Evolutionary conservation across 495 filamentous ascomycete genomes (phyloP), one percentile per base, ranked within the genome.

Genomic region (Apiosordaria backusii): DNA sequence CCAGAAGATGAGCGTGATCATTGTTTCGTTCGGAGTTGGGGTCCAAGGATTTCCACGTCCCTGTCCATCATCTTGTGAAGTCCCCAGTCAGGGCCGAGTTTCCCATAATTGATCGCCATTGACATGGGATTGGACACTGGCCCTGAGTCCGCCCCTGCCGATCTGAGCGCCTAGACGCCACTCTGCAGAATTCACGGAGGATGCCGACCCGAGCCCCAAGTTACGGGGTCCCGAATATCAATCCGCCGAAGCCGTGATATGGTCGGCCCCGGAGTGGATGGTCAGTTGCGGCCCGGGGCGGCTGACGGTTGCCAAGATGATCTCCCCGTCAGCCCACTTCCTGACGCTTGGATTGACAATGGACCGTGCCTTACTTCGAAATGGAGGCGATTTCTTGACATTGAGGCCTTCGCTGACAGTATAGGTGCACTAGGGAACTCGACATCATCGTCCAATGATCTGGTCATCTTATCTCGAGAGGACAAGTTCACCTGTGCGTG

Each of bases 81-180:
- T 40, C 22, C 26, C 15, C 19, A 27, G n/a, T 19, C 21, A 18
- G 0, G 16, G 59, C 19, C 27, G 15, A 64, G 35, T 29, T 64
- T 54, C 66, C 62, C 25, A 57, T 64, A 60, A 24, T n/a, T 40
- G 66, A 67, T 22, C 55, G 13, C 19, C 52, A 57, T 35, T 27
- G 19, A 21, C 24, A 21, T 7, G 19, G 66, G 66, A 60, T 67
- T 67, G 66, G 61, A 57, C 45, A 35, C 50, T 27, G 63, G 22
- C 3, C 16, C 35, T 2, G 4, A 15, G 1, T 13, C 35, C 35
- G 35, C 35, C 35, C n/a, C 35, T 45, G 35, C 35, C 35, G 35
- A 45, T 45, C 35, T 45, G 35, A 45, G 35, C 10, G 35, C 3
- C 35, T n/a, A n/a, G 35, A 45, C 9, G 35, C 35, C 35, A 15